Evolutionary conservation across 495 filamentous ascomycete genomes (phyloP).

Genomic region (Bacidia rubella): DNA sequence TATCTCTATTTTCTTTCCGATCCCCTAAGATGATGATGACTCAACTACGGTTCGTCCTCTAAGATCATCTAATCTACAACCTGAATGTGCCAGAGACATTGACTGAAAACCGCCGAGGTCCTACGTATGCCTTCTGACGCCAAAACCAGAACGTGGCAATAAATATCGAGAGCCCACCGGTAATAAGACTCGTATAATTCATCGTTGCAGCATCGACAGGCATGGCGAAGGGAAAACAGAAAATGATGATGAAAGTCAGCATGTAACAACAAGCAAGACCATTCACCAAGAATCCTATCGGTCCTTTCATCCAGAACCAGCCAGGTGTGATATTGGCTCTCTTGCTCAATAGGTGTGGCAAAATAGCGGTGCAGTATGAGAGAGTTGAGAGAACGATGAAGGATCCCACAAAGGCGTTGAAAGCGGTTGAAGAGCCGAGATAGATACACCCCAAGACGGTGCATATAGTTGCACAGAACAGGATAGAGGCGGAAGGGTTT

Average conservation of each 20-base stretch:
- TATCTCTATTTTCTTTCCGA: too few relatives aligned
- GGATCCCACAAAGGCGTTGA: conserved; percentile 62
- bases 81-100: too few relatives aligned
- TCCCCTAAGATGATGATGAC: too few relatives aligned
- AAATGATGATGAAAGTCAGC: conserved; percentile 56
- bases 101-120: conserved; percentile 4
- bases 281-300: conserved; percentile 47
- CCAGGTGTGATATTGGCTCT: conserved; percentile 53
- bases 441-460: conserved; percentile 64
- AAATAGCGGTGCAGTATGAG: conserved; percentile 67
- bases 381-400: conserved; percentile 54
- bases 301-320: conserved; percentile 56
- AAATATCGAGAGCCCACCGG: conserved; percentile 42
- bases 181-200: conserved; percentile 61
- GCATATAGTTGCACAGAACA: conserved; percentile 44
- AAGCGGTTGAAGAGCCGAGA: conserved; percentile 58
- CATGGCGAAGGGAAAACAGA: conserved; percentile 58
- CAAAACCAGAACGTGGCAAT: conserved; percentile 29
- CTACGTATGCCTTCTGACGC: conserved; percentile 8
- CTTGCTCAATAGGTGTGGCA: conserved; percentile 54
- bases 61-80: too few relatives aligned
- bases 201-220: conserved; percentile 43
- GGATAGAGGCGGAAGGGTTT: conserved; percentile 55
- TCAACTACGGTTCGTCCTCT: too few relatives aligned
- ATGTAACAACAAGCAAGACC: conserved; percentile 49